phyloP scores from a whole-genome alignment of 345 rosid genomes.

The Eucalyptus grandis region DNA sequence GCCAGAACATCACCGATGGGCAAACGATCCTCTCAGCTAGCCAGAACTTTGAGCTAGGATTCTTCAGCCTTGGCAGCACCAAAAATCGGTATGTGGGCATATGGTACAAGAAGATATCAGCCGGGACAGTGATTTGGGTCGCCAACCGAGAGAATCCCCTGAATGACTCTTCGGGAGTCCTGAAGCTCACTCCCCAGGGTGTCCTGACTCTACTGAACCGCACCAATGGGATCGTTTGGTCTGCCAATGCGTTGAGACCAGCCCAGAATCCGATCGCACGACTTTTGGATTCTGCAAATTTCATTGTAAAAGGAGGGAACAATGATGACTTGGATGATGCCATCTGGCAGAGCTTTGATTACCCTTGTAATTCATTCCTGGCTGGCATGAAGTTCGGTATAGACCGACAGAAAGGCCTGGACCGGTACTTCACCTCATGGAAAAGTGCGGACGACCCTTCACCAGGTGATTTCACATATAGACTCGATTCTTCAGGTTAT shows the following conservation, averaged over 20 bases:
- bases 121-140: too few relatives aligned
- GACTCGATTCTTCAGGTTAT: conserved; percentile 11
- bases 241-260: not conserved
- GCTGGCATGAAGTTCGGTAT: conserved; percentile 4
- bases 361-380: too few relatives aligned
- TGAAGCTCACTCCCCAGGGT: conserved; percentile 3
- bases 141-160: too few relatives aligned
- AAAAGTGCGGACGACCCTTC: conserved; percentile 16
- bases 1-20: not conserved
- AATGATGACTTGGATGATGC: not conserved
- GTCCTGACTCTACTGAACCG: not conserved
- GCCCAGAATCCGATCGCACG: conserved; percentile 1
- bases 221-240: conserved; percentile 2
- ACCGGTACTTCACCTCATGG: conserved; percentile 26
- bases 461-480: conserved; percentile 9
- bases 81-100: too few relatives aligned
- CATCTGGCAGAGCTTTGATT: too few relatives aligned
- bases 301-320: conserved; percentile 12
- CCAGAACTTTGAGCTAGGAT: conserved; percentile 3
- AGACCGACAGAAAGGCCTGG: not conserved
- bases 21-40: not conserved
- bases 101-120: too few relatives aligned
- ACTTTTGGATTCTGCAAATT: conserved; percentile 27
- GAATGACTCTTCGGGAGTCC: not conserved
- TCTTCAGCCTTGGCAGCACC: too few relatives aligned